phyloP scores from a whole-genome alignment of 1,139 yeast species.

The Debaryomyces sp. region DNA sequence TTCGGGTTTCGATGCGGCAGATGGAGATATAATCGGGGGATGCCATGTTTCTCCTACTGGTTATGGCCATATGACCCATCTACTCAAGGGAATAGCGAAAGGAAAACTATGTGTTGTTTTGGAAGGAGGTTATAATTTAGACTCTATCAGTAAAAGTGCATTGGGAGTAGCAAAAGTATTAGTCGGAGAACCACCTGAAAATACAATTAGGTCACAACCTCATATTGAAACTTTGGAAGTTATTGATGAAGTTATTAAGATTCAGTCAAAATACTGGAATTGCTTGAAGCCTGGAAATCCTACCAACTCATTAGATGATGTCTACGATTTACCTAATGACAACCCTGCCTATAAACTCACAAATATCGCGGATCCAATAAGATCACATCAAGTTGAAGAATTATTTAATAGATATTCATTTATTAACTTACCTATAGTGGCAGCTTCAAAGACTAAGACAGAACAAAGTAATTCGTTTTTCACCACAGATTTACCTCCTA shows the following conservation, averaged over 20 bases:
- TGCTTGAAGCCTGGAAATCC: slow-evolving; percentile 74
- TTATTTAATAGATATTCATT: slow-evolving; percentile 60
- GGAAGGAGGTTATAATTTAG: slow-evolving; percentile 96
- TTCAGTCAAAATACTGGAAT: slow-evolving; percentile 88
- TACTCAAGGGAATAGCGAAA: slow-evolving; percentile 81
- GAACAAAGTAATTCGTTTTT: slow-evolving; percentile 32
- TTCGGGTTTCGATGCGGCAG: slow-evolving; percentile 98
- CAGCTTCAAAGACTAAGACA: slow-evolving; percentile 17
- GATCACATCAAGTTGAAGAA: slow-evolving; percentile 66
- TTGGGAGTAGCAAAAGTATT: slow-evolving; percentile 89
- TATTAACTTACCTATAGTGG: slow-evolving; percentile 67
- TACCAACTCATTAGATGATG: slow-evolving; percentile 40
- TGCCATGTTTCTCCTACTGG: slow-evolving; percentile 96
- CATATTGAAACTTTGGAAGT: slow-evolving; percentile 80
- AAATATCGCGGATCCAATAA: slow-evolving; percentile 68
- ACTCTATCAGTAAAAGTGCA: slow-evolving; percentile 88
- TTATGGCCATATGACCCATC: slow-evolving; percentile 94
- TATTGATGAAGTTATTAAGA: slow-evolving; percentile 78
- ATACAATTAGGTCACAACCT: slow-evolving; percentile 61
- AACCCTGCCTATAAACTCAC: slow-evolving; percentile 38
- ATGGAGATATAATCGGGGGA: slow-evolving; percentile 97
- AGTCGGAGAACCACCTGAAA: slow-evolving; percentile 94
- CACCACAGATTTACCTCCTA: slow-evolving; percentile 49
- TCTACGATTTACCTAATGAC: slow-evolving; percentile 34
- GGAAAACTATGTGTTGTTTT: slow-evolving; percentile 88